Evolutionary conservation across 2,329 filamentous ascomycete species (phyloP), one percentile per base, ranked within the genome.

Genomic region (Elsinoe perseae): DNA sequence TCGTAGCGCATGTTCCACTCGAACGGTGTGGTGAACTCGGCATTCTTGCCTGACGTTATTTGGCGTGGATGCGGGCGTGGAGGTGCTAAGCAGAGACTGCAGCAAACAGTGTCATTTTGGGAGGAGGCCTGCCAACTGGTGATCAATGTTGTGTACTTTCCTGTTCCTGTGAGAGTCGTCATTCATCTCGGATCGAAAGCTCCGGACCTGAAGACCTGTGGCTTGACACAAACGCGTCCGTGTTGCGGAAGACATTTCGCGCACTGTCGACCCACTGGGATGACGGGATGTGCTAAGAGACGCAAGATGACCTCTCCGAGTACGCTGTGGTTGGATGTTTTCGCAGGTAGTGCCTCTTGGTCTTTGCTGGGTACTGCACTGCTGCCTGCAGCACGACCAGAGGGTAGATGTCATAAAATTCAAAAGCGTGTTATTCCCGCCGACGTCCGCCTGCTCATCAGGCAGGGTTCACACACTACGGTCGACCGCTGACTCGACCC

Each of bases 81-180:
- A 50, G 44, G 28, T 52, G 48, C 48, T 52, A 38, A 52, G 48
- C 48, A 52, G 48, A 38, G 48, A 36, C 48, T 52, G 48, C 48
- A 38, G 28, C 30, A 52, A 52, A 52, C 38, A 52, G 48, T 52
- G 48, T 20, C 2, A n/a, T 50, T 27, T 48, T 20, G 21, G 21
- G 21, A 10, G 21, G 28, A n/a, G 27, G 44, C 44, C 25, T 30
- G 25, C 32, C 28, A 34, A 16, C 10, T 21, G 30, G 27, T 52
- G 25, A 32, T 32, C 7, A 32, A 52, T 23, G 40, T 43, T 43
- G 40, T 52, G 48, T 30, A 52, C 48, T 52, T 52, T 14, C 48
- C 48, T 36, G 48, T 52, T 52, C 48, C 48, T 52, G 18, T 36
- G 25, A 14, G 28, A 52, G 18, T 52, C 30, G 48, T 52, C 30